Evolutionary conservation across 2,329 filamentous ascomycete species (phyloP), one percentile per base, ranked within the genome.

Genomic region (Dactylellina haptotyla): DNA sequence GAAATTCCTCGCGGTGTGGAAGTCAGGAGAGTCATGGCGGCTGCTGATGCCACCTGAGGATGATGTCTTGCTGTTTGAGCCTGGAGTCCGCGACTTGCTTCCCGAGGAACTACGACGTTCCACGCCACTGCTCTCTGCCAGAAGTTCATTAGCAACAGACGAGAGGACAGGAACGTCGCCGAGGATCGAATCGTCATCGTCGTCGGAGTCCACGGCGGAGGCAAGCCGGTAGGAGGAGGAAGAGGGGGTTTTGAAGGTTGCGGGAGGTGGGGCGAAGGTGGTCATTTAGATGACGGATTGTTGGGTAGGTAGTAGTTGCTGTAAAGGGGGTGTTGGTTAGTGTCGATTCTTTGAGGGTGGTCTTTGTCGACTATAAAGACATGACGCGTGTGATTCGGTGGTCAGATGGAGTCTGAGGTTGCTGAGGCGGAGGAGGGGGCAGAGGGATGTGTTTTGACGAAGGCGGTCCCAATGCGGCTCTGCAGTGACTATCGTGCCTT

Each of bases 381-480:
- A 73, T 73, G 69, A 73, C 69, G 61, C 69, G 69, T 73, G 30
- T 26, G n/a, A n/a, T n/a, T n/a, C n/a, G n/a, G n/a, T n/a, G n/a
- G n/a, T n/a, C n/a, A n/a, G n/a, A n/a, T n/a, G n/a, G n/a, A n/a
- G 48, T 62, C 46, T 25, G 45, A 39, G 30, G 25, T 37, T 54
- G 12, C 14, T 48, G 20, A n/a, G 28, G n/a, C 26, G 48, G 25
- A 2, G 51, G 50, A 26, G 69, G 37, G n/a, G 39, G 48, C n/a
- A 46, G 54, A 53, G 45, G 46, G 28, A 41, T 4, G 18, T 14
- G 25, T 43, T 56, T 57, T n/a, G 45, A 57, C 48, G 45, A 54
- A 61, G 26, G 20, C 30, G 43, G 37, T 30, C 30, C 4, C 37
- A n/a, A 41, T n/a, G 37, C 14, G 12, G 37, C 18, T 41, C 41